A percentile compares a stretch with the other conserved stretches of the same genome.
Conservation (phyloP, 345 rosid genomes). For the Eucalyptus curtisii region DNA sequence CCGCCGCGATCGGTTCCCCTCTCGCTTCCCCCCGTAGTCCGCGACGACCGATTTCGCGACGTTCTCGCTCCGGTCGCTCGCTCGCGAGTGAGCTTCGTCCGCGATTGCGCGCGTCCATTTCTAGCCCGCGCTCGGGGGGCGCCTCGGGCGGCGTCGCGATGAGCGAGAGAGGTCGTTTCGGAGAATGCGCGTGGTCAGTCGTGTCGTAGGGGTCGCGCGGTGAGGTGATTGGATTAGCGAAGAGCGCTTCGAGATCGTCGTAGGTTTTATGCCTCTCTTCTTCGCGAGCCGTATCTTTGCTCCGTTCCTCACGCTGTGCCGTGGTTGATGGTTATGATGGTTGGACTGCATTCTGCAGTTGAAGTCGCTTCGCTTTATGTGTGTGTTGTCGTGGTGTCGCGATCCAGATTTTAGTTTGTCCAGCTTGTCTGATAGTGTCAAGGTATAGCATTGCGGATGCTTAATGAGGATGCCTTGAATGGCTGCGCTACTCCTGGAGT, state of each 20-base stretch:
- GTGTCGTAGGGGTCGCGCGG: background rate
- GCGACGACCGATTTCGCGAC: background rate
- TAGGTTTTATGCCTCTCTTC: background rate
- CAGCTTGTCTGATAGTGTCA: background rate
- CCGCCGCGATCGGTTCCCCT: background rate
- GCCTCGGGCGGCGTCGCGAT: background rate
- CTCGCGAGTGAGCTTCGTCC: background rate
- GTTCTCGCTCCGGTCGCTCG: background rate
- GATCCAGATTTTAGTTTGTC: background rate
- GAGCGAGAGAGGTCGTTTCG: background rate
- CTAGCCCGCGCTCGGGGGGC: background rate
- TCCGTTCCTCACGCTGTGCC: background rate
- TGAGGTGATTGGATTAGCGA: background rate
- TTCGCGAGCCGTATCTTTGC: background rate
- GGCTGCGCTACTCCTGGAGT: background rate
- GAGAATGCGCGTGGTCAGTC: background rate
- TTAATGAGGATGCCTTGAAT: background rate
- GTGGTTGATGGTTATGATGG: background rate
- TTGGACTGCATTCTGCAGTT: background rate
- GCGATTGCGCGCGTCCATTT: background rate
- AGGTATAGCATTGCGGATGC: background rate
- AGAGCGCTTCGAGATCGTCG: background rate
- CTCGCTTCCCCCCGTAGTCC: background rate
- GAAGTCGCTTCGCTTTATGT: background rate
- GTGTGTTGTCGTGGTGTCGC: background rate